phyloP scores from a whole-genome alignment of 495 filamentous ascomycete genomes.

The Xylaria bambusicola region DNA sequence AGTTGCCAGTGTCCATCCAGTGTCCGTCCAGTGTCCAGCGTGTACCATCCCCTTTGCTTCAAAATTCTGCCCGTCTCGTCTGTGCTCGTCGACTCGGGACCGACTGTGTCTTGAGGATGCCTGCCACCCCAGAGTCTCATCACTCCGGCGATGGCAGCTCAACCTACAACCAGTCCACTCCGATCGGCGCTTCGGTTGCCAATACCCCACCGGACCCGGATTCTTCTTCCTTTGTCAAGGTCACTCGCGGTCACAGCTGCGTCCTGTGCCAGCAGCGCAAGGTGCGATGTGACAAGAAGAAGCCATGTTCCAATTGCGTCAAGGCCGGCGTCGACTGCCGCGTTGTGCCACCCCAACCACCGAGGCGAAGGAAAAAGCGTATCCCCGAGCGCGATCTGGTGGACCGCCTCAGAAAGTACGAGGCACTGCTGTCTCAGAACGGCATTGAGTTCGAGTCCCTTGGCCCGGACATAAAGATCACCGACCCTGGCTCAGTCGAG shows the following conservation, averaged over 20 bases:
- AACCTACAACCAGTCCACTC: conserved; percentile 33
- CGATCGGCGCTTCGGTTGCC: conserved; percentile 38
- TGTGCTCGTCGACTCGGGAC: conserved; percentile 27
- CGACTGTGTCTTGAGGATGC: conserved; percentile 33
- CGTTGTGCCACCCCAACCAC: conserved; percentile 59
- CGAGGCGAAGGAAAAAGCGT: conserved; percentile 61
- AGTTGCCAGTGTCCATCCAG: no score
- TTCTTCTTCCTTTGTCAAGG: conserved; percentile 46
- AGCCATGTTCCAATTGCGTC: conserved; percentile 66
- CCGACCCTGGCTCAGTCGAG: conserved; percentile 42
- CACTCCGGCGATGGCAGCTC: conserved; percentile 32
- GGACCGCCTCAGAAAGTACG: conserved; percentile 57
- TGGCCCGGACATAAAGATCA: conserved; percentile 43
- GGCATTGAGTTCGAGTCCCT: conserved; percentile 52
- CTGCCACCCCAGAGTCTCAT: conserved; percentile 37
- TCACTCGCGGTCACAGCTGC: conserved; percentile 61
- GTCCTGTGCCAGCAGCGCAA: conserved; percentile 67
- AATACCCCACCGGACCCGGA: conserved; percentile 32
- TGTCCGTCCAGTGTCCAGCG: no score
- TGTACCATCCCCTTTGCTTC: no score
- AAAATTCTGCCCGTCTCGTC: conserved; percentile 18
- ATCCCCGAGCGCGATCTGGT: conserved; percentile 52
- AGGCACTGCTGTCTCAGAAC: conserved; percentile 52
- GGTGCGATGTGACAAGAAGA: conserved; percentile 66
- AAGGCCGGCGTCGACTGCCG: conserved; percentile 63